Evolutionary conservation across 1,284 basidiomycete genomes (phyloP).

Genomic region (Cutaneotrichosporon mucoides): DNA sequence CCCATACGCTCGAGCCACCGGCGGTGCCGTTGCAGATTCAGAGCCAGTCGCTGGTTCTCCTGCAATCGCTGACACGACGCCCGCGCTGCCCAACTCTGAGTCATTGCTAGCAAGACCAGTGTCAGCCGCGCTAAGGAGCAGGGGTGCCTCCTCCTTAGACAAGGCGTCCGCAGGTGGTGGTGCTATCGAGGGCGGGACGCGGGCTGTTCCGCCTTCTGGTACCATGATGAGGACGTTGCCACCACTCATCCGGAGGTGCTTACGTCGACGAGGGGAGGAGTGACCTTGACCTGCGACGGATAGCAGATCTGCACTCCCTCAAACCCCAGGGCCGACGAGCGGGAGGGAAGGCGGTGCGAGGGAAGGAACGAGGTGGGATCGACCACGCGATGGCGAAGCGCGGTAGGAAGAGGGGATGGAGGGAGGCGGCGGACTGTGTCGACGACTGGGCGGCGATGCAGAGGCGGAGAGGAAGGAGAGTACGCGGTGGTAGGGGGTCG

Average conservation of each 20-base stretch:
- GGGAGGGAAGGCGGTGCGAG: too few relatives aligned
- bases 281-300: neutral
- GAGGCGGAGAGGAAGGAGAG: too few relatives aligned
- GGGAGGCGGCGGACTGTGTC: too few relatives aligned
- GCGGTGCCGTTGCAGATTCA: neutral
- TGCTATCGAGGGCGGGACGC: neutral
- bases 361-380: too few relatives aligned
- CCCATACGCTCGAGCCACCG: neutral
- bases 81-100: neutral
- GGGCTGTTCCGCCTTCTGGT: slow-evolving; percentile 1
- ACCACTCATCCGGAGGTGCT: neutral
- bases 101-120: neutral
- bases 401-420: too few relatives aligned
- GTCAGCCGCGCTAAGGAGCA: neutral
- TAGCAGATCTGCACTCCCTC: neutral
- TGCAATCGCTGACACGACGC: neutral
- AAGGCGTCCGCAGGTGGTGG: neutral
- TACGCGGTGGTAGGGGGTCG: too few relatives aligned
- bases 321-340: too few relatives aligned
- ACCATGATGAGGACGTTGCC: slow-evolving; percentile 4
- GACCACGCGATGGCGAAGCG: too few relatives aligned
- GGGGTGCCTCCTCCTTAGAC: neutral
- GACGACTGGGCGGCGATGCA: too few relatives aligned
- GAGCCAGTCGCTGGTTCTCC: neutral
- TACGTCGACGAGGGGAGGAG: neutral